Evolutionary conservation across 495 filamentous ascomycete species (phyloP).

Genomic region (Cenococcum geophilum): DNA sequence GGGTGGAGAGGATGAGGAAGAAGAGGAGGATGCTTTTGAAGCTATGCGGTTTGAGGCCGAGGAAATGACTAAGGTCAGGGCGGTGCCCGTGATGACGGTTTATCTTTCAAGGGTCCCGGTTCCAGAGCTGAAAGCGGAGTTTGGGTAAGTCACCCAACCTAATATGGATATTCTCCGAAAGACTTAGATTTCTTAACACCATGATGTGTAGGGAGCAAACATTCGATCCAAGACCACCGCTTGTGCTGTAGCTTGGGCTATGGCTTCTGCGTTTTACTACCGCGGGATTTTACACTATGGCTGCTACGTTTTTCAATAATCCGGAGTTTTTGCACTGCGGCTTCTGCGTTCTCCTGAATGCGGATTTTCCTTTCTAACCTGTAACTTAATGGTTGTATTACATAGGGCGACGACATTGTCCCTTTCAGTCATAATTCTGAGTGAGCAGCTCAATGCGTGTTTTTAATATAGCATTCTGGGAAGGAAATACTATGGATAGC

Average conservation of each 20-base stretch:
- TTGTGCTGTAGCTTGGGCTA: neutral
- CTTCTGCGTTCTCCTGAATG: no score
- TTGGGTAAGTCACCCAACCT: neutral
- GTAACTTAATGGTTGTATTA: no score
- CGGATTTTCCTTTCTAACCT: no score
- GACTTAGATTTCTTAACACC: neutral
- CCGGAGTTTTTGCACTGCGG: no score
- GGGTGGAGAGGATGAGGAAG: constrained; percentile 43
- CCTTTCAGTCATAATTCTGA: no score
- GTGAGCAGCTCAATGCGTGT: no score
- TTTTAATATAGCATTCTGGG: no score
- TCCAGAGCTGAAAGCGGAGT: neutral
- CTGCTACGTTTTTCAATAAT: neutral
- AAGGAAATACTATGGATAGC: no score
- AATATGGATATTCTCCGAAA: neutral
- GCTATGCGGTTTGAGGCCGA: neutral
- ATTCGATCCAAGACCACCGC: neutral
- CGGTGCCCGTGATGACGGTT: constrained; percentile 1
- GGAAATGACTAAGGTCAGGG: neutral
- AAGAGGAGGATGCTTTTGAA: constrained; percentile 42
- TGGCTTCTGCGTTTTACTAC: neutral
- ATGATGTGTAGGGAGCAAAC: neutral
- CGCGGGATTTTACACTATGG: neutral
- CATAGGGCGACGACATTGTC: no score
- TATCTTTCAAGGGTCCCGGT: neutral